Base-by-base conservation (phyloP, 768 basidiomycete species). In the Mycena polygramma region DNA sequence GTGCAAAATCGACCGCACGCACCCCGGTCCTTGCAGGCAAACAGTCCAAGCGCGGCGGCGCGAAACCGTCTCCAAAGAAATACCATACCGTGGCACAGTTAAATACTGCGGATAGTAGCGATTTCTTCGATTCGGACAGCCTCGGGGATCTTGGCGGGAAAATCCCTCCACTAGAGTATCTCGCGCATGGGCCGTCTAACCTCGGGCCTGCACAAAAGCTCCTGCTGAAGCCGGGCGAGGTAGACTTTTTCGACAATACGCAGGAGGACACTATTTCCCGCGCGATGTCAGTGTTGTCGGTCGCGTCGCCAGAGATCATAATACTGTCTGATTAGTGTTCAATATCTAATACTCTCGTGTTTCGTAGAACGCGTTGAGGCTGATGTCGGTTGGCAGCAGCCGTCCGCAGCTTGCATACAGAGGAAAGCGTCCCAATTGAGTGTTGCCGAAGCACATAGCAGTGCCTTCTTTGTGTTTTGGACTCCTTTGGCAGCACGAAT, bases 261-360 rank as follows among this genome's bases (percentile, higher is more conserved):
- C 70, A 59, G 54, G 62, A 54, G 54, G 66, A 61, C 19, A 63
- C 17, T 52, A 45, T 77, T 46, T 65, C 73, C 30, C 35, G 66
- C 9, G 70, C 74, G 7, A 74, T 77, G 71, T 75, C 74, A 22
- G 55, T 55, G n/a, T 62, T 77, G 30, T 71, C 72, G 19, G 63
- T 77, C n/a, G 63, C 70, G 15, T 20, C 45, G 36, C 9, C 9
- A 24, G 66, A 63, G 24, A 55, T 64, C 4, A 69, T 77, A 48
- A 69, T 77, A 49, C 52, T 79, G 66, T 77, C 77, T 1, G 76
- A 79, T 53, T 76, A 74, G 36, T 63, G 15, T 66, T 68, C n/a
- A 2, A 24, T 39, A 10, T 14, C 11, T 7, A n/a, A n/a, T n/a
- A 43, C 11, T 57, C 26, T 15, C 24, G 35, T 30, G 14, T 17